Percentiles rank a stretch among this genome's conserved stretches.
phyloP scores from a whole-genome alignment of 768 basidiomycete genomes.

The Mycena maculata region DNA sequence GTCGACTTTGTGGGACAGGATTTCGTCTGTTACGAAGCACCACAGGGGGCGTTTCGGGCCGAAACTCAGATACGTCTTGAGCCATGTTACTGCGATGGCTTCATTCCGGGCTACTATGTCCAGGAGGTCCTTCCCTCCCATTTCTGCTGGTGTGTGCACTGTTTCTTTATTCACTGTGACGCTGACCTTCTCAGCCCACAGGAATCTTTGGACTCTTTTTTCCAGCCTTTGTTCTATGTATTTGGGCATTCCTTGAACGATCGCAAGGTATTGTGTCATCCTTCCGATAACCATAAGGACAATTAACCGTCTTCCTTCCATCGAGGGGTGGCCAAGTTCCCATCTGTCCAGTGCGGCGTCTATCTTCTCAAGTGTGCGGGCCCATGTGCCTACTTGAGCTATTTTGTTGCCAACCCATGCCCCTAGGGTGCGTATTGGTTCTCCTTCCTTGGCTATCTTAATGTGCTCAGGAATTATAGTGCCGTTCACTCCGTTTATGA shows the following conservation, averaged over 20 bases:
- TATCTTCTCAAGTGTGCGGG: not conserved
- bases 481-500: not conserved
- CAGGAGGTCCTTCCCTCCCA: not conserved
- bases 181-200: not conserved
- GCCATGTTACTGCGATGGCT: not conserved
- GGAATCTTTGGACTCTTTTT: not conserved
- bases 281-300: not conserved
- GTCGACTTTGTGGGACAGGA: not conserved
- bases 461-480: not conserved
- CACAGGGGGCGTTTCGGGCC: not conserved
- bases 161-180: not conserved
- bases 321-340: not conserved
- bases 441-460: not conserved
- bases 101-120: not conserved
- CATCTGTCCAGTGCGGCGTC: not conserved
- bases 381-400: not conserved
- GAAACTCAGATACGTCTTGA: not conserved
- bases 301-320: not conserved
- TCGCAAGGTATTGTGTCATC: not conserved
- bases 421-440: not conserved
- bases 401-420: not conserved
- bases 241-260: not conserved
- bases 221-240: not conserved
- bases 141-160: not conserved
- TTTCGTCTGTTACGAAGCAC: not conserved